These are phyloP conservation scores for Tympanopsis confertula DNA, from an alignment of 2,329 filamentous ascomycete genomes.

Conservation along the genomic window DNA sequence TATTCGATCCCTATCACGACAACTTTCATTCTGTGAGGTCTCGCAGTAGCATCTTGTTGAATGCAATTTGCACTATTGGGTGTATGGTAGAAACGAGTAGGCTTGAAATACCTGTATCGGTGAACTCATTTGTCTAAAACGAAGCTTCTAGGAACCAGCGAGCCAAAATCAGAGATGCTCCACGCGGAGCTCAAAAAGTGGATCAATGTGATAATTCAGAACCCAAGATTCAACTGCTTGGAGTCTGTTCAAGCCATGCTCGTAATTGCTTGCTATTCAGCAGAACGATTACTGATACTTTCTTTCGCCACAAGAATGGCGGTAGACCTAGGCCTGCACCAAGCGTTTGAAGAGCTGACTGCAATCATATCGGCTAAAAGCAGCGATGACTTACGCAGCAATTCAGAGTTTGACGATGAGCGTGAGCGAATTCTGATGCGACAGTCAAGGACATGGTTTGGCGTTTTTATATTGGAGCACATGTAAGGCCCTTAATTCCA, in stretches of 20 bases:
- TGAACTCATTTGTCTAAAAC: not conserved
- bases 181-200: constrained; percentile 27
- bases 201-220: constrained; percentile 23
- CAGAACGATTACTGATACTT: constrained; percentile 35
- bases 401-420: constrained; percentile 5
- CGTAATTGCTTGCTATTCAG: constrained; percentile 36
- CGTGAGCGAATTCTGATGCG: constrained; percentile 23
- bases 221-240: constrained; percentile 15
- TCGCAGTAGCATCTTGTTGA: constrained; percentile 35
- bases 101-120: constrained; percentile 7
- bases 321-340: constrained; percentile 30
- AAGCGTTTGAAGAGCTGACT: constrained; percentile 25
- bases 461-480: constrained; percentile 36
- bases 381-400: constrained; percentile 6
- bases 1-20: constrained; percentile 18
- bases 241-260: constrained; percentile 40
- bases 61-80: constrained; percentile 37
- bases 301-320: constrained; percentile 38
- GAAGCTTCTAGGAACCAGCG: constrained; percentile 20
- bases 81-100: constrained; percentile 23
- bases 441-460: constrained; percentile 35
- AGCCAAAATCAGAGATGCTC: constrained; percentile 25
- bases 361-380: too few relatives aligned
- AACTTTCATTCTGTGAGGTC: constrained; percentile 29
- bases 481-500: constrained; percentile 15